Base-by-base conservation (phyloP, 2,329 filamentous ascomycete species). In the Aspergillus ochraceoroseus region DNA sequence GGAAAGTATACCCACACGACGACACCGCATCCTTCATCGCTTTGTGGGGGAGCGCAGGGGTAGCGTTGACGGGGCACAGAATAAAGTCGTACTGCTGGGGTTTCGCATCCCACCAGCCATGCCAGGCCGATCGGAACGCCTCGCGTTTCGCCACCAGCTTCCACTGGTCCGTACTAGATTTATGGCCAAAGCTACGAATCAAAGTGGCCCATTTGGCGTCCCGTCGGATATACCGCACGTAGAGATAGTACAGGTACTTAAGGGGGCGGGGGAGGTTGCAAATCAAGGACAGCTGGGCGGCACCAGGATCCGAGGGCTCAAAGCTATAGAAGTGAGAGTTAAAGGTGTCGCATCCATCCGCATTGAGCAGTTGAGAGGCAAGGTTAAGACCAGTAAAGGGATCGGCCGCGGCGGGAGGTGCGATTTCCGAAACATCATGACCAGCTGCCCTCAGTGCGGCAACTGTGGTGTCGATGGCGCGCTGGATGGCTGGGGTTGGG, bases 1-100 rank as follows among this genome's bases (percentile, higher is more conserved):
- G 66, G 61, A 95, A 95, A 0, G 89, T 95, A 59, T 96, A 95
- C 1, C 87, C 88, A 56, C 89, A 95, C 51, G 82, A 87, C 47
- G 83, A 85, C 30, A 92, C 80, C 2, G 87, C 87, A 54, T 90
- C 82, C 51, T 79, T 78, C 87, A 95, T 95, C 0, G 80, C 88
- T 32, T 82, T 79, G 59, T 94, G 88, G 1, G 88, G 88, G 3
- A 94, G 78, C 0, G 89, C 89, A 1, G 89, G 88, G 0, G 87
- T 94, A 0, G 89, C 87, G 61, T 95, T 95, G 0, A 83, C 87
- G n/a, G 85, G 84, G 7, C 84, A 80, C 22, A 95, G 66, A 51
- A 95, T 74, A 49, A 89, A 82, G 64, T 95, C 89, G 52, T 90
- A 72, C 49, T 89, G 68, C 32, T 80, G 70, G n/a, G 68, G 71